These are phyloP conservation scores for Phytophthora foliorum DNA, from an alignment of 352 stramenopile genomes.

Conservation along the genomic window DNA sequence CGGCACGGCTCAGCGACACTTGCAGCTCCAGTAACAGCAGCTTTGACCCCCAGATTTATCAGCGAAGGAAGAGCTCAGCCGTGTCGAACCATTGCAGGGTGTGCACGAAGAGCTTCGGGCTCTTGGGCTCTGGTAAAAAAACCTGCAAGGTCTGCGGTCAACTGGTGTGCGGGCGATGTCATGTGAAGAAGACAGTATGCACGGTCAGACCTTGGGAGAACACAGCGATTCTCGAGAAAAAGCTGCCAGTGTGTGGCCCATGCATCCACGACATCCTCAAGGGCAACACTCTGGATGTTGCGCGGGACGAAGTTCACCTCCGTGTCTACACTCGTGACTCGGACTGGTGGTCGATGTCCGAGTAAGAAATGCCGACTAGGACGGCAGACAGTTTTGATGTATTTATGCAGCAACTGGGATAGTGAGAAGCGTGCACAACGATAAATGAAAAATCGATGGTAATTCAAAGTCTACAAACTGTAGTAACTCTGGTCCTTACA, in stretches of 20 bases:
- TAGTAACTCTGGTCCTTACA: too few species aligned
- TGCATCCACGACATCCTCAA: conserved; percentile 38
- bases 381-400: conserved; percentile 19
- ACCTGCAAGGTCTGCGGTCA: conserved; percentile 26
- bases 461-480: too few species aligned
- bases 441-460: not conserved
- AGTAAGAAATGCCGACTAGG: not conserved
- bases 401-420: conserved; percentile 14
- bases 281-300: conserved; percentile 29
- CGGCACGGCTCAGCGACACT: conserved; percentile 21
- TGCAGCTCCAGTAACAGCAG: conserved; percentile 23
- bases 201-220: conserved; percentile 37
- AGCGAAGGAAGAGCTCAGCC: conserved; percentile 17
- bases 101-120: conserved; percentile 36
- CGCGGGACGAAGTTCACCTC: conserved; percentile 42
- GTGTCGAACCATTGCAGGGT: conserved; percentile 21
- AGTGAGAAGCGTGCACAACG: not conserved
- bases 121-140: conserved; percentile 24
- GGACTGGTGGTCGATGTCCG: conserved; percentile 31
- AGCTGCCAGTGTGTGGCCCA: conserved; percentile 39
- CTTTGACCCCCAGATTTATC: conserved; percentile 11
- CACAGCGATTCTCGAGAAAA: conserved; percentile 37
- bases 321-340: conserved; percentile 20
- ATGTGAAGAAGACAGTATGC: conserved; percentile 39
- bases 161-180: conserved; percentile 32